Evolutionary conservation across 164 flowering plant species (phyloP).

Genomic region (Dillenia suffruticosa): DNA sequence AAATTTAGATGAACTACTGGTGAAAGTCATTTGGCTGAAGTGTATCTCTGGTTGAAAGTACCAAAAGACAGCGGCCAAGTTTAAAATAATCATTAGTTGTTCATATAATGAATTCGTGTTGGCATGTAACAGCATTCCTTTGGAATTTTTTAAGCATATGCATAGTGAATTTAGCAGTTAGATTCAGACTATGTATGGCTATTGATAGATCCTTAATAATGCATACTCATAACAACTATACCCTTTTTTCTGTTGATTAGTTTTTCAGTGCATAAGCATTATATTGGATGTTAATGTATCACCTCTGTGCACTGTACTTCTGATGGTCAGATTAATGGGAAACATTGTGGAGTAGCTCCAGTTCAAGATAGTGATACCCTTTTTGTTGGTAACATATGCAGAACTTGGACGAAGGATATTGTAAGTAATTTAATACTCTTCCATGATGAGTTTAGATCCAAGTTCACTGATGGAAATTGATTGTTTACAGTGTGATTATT

Average conservation of each 20-base stretch:
- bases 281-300: background rate
- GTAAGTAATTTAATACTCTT: constrained; percentile 10
- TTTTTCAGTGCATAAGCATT: background rate
- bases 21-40: too few relatives aligned
- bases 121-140: too few relatives aligned
- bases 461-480: background rate
- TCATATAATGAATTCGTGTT: too few relatives aligned
- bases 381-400: constrained; percentile 28
- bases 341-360: constrained; percentile 27
- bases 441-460: background rate
- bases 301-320: background rate
- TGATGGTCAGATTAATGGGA: constrained; percentile 22
- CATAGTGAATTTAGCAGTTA: too few relatives aligned
- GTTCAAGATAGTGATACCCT: constrained; percentile 27
- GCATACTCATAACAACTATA: too few relatives aligned
- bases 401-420: constrained; percentile 23
- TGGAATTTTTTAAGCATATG: too few relatives aligned
- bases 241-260: background rate
- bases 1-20: too few relatives aligned
- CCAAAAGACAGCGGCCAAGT: too few relatives aligned
- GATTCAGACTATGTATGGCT: too few relatives aligned
- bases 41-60: too few relatives aligned
- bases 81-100: too few relatives aligned
- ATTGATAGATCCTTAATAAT: too few relatives aligned
- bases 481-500: background rate